Conservation (phyloP, 2,329 filamentous ascomycete genomes). For the Nigrograna mackinnonii region DNA sequence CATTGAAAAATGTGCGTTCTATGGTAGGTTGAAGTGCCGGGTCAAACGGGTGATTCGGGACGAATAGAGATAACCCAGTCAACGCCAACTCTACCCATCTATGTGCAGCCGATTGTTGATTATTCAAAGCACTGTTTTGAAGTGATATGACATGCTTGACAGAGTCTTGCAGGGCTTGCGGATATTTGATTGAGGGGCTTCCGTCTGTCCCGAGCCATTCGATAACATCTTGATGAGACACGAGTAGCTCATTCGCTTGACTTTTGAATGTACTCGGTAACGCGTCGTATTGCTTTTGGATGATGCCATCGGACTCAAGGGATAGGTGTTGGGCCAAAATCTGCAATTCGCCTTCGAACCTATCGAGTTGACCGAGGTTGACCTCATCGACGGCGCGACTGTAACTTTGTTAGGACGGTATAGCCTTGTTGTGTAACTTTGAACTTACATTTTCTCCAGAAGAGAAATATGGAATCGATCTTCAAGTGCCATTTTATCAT, state of each 20-base stretch:
- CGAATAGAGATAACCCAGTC: slow-evolving; percentile 75
- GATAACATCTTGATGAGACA: slow-evolving; percentile 22
- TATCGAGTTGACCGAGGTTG: slow-evolving; percentile 41
- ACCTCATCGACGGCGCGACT: slow-evolving; percentile 35
- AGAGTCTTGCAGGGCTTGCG: too few species aligned
- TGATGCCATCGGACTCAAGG: slow-evolving; percentile 36
- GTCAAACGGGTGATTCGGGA: slow-evolving; percentile 86
- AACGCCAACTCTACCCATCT: slow-evolving; percentile 80
- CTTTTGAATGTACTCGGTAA: slow-evolving; percentile 30
- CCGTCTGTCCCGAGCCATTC: too few species aligned
- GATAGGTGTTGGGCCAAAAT: slow-evolving; percentile 41
- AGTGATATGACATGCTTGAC: too few species aligned
- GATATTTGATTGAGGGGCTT: too few species aligned
- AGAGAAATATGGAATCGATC: slow-evolving; percentile 32
- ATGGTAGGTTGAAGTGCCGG: slow-evolving; percentile 68
- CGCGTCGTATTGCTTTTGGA: slow-evolving; percentile 27
- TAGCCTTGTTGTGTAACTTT: neutral
- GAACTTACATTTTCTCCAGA: slow-evolving; percentile 21
- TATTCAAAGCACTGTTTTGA: too few species aligned
- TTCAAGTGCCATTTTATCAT: slow-evolving; percentile 26
- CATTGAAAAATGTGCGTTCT: slow-evolving; percentile 62
- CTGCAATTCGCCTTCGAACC: slow-evolving; percentile 45
- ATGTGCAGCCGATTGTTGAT: too few species aligned
- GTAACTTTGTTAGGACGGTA: neutral
- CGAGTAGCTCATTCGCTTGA: slow-evolving; percentile 21